These are phyloP conservation scores for Coprinopsis strossmayeri DNA, from an alignment of 768 basidiomycete species.

Conservation along the genomic window DNA sequence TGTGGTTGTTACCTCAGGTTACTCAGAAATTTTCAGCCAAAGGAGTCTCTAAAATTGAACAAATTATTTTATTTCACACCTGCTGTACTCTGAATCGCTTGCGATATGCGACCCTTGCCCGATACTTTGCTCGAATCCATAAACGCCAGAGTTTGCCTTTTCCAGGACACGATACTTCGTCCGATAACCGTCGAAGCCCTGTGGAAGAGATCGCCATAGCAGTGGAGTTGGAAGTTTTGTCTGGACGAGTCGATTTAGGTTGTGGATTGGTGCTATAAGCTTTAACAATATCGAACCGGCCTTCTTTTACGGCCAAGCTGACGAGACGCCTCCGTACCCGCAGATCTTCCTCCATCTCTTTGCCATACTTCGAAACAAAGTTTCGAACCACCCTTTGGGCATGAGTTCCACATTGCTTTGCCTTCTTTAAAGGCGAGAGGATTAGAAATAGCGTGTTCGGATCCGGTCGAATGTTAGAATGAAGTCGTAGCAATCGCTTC, in stretches of 20 bases:
- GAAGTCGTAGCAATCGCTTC: constrained; percentile 34
- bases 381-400: constrained; percentile 37
- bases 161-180: not conserved
- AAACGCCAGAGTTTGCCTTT: not conserved
- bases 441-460: constrained; percentile 54
- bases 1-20: not conserved
- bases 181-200: not conserved
- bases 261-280: constrained; percentile 4
- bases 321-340: constrained; percentile 55
- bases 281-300: constrained; percentile 45
- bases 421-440: constrained; percentile 42
- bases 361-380: constrained; percentile 54
- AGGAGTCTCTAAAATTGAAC: too few species aligned
- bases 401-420: constrained; percentile 47
- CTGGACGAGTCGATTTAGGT: not conserved
- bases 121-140: not conserved
- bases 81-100: not conserved
- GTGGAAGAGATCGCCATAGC: not conserved
- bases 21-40: not conserved
- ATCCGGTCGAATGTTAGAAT: constrained; percentile 48
- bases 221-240: not conserved
- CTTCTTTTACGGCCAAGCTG: constrained; percentile 57
- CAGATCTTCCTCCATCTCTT: constrained; percentile 40
- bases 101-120: not conserved
- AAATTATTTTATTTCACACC: not conserved